A percentile compares a stretch with the other conserved stretches of the same genome.
These are phyloP conservation scores for Aspergillus pseudoviridinutans DNA, from an alignment of 2,329 filamentous ascomycete species.

Conservation along the genomic window DNA sequence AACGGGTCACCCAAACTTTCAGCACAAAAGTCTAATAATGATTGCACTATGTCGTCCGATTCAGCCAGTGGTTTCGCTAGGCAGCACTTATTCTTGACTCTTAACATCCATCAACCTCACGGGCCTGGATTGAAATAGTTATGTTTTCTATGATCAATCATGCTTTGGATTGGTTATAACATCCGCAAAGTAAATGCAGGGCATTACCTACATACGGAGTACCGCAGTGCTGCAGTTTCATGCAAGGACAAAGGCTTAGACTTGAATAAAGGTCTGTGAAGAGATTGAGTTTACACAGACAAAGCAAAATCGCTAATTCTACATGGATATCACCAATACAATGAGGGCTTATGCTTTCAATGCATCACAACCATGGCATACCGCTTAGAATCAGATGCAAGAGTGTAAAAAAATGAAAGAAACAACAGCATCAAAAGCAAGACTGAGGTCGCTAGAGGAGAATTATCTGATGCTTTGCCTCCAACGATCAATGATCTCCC, in stretches of 20 bases:
- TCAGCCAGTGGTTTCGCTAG: too few species aligned
- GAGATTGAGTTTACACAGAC: conserved; percentile 5
- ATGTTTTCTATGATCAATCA: background rate
- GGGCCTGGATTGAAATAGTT: background rate
- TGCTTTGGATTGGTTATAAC: background rate
- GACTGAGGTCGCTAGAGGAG: background rate
- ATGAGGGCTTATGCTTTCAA: conserved; percentile 1
- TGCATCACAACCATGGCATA: background rate
- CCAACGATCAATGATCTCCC: conserved; percentile 59
- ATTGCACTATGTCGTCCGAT: background rate
- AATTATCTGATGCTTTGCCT: conserved; percentile 42
- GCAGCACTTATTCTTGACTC: background rate
- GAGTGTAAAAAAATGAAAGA: conserved; percentile 5
- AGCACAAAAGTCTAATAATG: background rate
- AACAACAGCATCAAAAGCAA: background rate
- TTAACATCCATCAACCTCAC: background rate
- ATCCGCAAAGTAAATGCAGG: background rate
- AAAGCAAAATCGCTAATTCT: conserved; percentile 14
- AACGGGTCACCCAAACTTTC: background rate
- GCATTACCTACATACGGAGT: too few species aligned
- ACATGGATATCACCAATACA: conserved; percentile 14
- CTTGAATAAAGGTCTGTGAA: too few species aligned
- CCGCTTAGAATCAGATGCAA: conserved; percentile 7
- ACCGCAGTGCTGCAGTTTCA: background rate
- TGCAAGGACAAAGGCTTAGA: background rate